Evolutionary conservation across 2,329 filamentous ascomycete species (phyloP).

Genomic region (Penicillium sp.): DNA sequence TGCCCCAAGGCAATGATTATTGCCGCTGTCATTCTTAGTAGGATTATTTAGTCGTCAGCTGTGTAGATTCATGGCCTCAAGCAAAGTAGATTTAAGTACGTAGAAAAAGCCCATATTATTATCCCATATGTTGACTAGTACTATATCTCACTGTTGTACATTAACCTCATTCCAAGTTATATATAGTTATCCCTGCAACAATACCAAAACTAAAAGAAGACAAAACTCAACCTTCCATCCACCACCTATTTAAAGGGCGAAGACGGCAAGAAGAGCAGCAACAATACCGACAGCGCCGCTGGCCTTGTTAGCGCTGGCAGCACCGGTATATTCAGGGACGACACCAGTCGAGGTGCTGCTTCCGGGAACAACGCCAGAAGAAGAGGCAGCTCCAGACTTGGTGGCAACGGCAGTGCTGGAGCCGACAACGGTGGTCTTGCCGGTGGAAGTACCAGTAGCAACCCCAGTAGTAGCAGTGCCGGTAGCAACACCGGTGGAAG

Average conservation of each 20-base stretch:
- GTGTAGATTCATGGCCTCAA: no score
- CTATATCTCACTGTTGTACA: not conserved
- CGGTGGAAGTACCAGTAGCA: constrained; percentile 9
- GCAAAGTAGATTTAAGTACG: no score
- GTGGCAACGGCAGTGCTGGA: constrained; percentile 1
- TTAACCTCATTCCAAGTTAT: no score
- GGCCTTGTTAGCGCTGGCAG: constrained; percentile 15
- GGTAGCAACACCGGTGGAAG: constrained; percentile 9
- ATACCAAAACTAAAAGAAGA: no score
- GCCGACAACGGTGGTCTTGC: constrained; percentile 8
- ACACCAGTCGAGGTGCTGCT: constrained; percentile 6
- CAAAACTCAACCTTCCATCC: no score
- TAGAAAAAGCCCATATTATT: not conserved
- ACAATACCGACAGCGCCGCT: constrained; percentile 16
- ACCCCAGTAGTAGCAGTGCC: constrained; percentile 9
- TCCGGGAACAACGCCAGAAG: constrained; percentile 7
- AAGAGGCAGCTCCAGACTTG: constrained; percentile 6
- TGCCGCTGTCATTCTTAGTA: no score
- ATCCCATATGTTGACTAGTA: no score
- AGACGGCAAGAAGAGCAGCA: constrained; percentile 16
- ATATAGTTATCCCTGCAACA: no score
- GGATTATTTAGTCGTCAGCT: no score
- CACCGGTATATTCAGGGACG: constrained; percentile 14
- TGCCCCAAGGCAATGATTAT: no score
- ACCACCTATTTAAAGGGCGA: constrained; percentile 17